Conservation (phyloP, 495 filamentous ascomycete species). For the Thozetella sp. region DNA sequence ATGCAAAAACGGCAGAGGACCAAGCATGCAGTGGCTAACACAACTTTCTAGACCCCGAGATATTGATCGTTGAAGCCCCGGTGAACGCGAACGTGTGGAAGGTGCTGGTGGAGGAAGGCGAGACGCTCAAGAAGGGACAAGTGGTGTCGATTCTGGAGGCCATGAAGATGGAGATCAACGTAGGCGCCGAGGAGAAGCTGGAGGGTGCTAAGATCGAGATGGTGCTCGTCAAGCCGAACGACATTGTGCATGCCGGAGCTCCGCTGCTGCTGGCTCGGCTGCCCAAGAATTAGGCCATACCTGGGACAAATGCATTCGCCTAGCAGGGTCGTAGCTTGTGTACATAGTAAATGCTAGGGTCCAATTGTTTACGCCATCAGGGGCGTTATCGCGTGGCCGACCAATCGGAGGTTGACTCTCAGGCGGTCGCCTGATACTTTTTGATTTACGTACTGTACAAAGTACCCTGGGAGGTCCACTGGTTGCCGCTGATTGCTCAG, state of each 20-base stretch:
- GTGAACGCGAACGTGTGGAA: conserved; percentile 64
- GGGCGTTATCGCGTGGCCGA: no score
- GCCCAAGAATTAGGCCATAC: not conserved
- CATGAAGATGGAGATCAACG: conserved; percentile 58
- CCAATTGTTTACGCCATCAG: no score
- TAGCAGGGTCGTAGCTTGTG: no score
- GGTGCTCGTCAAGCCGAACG: not conserved
- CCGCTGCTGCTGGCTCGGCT: not conserved
- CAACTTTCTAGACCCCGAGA: conserved; percentile 33
- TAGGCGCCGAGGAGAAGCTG: conserved; percentile 26
- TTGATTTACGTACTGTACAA: no score
- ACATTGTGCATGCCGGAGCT: not conserved
- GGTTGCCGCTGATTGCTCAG: no score
- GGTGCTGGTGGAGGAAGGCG: conserved; percentile 44
- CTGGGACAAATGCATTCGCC: not conserved
- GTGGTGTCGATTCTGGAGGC: conserved; percentile 49
- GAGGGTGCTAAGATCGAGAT: conserved; percentile 9
- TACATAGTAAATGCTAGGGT: no score
- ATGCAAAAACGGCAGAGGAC: conserved; percentile 33
- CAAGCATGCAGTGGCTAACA: no score
- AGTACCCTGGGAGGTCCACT: no score
- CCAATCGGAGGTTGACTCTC: no score
- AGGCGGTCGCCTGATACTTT: no score
- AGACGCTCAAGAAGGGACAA: conserved; percentile 31
- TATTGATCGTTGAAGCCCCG: conserved; percentile 42